Evolutionary conservation across 2,329 filamentous ascomycete species (phyloP).

Genomic region (Cyphellophora attinorum): DNA sequence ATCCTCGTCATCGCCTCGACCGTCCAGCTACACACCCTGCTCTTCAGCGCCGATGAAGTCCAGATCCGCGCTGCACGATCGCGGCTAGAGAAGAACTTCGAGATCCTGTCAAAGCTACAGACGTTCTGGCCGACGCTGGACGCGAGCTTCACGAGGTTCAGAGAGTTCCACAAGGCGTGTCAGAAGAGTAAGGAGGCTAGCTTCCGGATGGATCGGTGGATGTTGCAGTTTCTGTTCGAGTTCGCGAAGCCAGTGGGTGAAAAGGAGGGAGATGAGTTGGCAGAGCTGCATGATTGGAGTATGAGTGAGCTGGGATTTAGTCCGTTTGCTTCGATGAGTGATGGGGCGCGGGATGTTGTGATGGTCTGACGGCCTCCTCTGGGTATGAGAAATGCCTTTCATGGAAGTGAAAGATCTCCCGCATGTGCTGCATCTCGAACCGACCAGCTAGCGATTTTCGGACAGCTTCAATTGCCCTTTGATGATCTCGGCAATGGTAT

Average conservation of each 20-base stretch:
- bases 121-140: constrained; percentile 34
- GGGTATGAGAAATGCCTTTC: no score
- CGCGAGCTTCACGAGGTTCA: constrained; percentile 28
- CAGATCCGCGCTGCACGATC: constrained; percentile 26
- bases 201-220: constrained; percentile 34
- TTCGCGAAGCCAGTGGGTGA: constrained; percentile 12
- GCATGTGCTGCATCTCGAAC: no score
- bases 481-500: no score
- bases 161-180: constrained; percentile 34
- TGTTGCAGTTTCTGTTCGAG: constrained; percentile 27
- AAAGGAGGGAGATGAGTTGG: constrained; percentile 4
- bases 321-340: no score
- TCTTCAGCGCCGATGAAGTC: constrained; percentile 29
- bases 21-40: constrained; percentile 36
- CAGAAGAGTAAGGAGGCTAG: constrained; percentile 25
- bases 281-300: no score
- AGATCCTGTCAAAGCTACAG: constrained; percentile 31
- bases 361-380: no score
- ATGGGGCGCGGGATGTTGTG: no score
- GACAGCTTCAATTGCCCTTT: no score
- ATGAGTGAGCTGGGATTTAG: no score
- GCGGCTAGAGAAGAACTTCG: constrained; percentile 36
- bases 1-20: constrained; percentile 39
- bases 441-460: no score
- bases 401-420: no score